A percentile compares a stretch with the other conserved stretches of the same genome.
Conservation (phyloP, 352 stramenopile genomes). For the Peronosclerospora sorghi region DNA sequence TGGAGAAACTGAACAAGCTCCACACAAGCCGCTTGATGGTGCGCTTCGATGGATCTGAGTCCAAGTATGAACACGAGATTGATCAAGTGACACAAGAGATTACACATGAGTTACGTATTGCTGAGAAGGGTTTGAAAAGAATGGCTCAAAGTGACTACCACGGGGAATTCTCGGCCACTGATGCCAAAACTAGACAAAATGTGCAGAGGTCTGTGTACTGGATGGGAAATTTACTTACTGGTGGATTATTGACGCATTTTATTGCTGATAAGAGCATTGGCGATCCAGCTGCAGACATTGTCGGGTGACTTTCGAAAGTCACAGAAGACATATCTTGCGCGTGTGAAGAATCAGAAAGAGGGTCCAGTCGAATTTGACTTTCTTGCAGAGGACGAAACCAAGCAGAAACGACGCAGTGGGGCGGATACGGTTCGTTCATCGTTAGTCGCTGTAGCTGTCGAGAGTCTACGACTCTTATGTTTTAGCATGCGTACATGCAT, state of each 20-base stretch:
- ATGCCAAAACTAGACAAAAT: slow-evolving; percentile 80
- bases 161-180: slow-evolving; percentile 58
- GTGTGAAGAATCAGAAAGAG: slow-evolving; percentile 95
- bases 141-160: slow-evolving; percentile 50
- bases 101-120: slow-evolving; percentile 71
- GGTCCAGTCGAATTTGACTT: slow-evolving; percentile 90
- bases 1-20: slow-evolving; percentile 78
- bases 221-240: background rate
- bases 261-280: slow-evolving; percentile 55
- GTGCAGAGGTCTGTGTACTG: slow-evolving; percentile 46
- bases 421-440: slow-evolving; percentile 12
- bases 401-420: slow-evolving; percentile 37
- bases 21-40: slow-evolving; percentile 83
- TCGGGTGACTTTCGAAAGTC: slow-evolving; percentile 93
- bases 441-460: background rate
- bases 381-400: slow-evolving; percentile 60
- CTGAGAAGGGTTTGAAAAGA: slow-evolving; percentile 60
- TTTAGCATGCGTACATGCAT: background rate
- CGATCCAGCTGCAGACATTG: slow-evolving; percentile 95
- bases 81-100: slow-evolving; percentile 69
- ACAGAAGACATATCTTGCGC: slow-evolving; percentile 96
- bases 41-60: slow-evolving; percentile 78
- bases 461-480: background rate
- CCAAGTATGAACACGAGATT: slow-evolving; percentile 79
- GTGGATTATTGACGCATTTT: slow-evolving; percentile 1